Evolutionary conservation across 1,284 basidiomycete genomes (phyloP), one percentile per base, ranked within the genome.

Genomic region (Somion occarium): DNA sequence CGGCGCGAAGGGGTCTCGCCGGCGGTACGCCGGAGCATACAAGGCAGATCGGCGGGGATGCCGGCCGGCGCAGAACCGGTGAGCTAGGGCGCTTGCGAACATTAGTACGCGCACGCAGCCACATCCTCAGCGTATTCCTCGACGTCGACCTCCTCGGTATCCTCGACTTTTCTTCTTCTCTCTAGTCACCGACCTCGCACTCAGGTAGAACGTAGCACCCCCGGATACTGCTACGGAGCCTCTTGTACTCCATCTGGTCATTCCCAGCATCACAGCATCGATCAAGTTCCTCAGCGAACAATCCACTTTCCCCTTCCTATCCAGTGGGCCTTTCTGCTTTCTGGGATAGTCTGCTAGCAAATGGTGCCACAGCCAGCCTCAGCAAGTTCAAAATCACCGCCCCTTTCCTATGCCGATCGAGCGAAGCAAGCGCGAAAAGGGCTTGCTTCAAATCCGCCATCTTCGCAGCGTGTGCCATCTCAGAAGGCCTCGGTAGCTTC

Each of bases 391-490:
- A 65, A 67, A 53, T 65, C 64, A 48, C 69, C 68, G 56, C 64
- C 64, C 50, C 69, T 79, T 47, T 82, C 81, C 24, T 84, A 84
- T 59, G 82, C 82, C 19, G 78, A 84, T 55, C 75, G 76, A 54
- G 81, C 79, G 50, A 84, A 76, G 70, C 39, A 79, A 69, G 5
- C 62, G 61, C 50, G 59, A 59, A 51, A 34, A 34, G 30, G 7
- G 30, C 61, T 24, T 43, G n/a, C 52, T 42, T 54, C 48, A 41
- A 44, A 27, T 27, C 46, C 48, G 24, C 46, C 26, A 13, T 34
- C 58, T 2, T 41, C 49, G n/a, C 64, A 60, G 45, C 50, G 53
- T 46, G 47, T 53, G 41, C 62, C 46, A 59, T 52, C 58, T 58
- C 60, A 42, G 38, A 27, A 34, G 50, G 38, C 42, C 49, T 46